Base-by-base conservation (phyloP, 2,329 filamentous ascomycete genomes). In the Myriosclerotinia duriaeana region DNA sequence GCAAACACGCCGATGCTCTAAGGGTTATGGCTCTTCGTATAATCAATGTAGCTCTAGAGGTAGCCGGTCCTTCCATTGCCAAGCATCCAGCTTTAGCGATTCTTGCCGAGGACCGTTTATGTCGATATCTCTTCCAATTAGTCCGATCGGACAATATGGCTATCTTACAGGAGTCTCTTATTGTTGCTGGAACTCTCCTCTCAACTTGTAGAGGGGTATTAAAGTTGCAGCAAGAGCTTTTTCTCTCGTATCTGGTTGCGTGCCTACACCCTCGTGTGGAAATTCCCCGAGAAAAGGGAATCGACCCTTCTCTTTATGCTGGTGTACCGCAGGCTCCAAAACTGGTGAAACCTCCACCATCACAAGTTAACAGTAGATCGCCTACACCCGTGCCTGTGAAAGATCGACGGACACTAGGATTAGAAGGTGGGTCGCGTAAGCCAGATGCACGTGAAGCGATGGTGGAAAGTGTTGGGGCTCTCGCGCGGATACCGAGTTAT, bases 361-460 rank as follows among this genome's bases (percentile, higher is more conserved):
- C 91, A 7, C 90, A 93, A 77, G 78, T 85, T 5, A 84, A 82
- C 68, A 97, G 93, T 74, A 94, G 95, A 9, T 86, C 93, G 64
- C 88, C 91, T 46, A 97, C 95, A 1, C 95, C 95, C 40, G 92
- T 98, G 2, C 90, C 92, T 8, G 89, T 97, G 64, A 93, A 93
- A 75, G 95, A 99, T 74, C 87, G 95, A 64, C 93, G 96, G 77
- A 95, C 92, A 76, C 84, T 98, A 46, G 95, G 95, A 0, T 82
- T 99, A 75, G 95, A 98, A 78, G 94, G 95, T 1, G 93, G 94
- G 11, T 87, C 91, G 46, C 86, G 95, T 69, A 97, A 96, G 76
- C 95, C 95, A 4, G 96, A 99, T 78, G 93, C 95, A 40, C 86
- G 95, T 72, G 95, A 99, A 81, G 93, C 95, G 42, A 99, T 99